These are phyloP conservation scores for Fusarium annulatum DNA, from an alignment of 2,329 filamentous ascomycete species.

Conservation along the genomic window DNA sequence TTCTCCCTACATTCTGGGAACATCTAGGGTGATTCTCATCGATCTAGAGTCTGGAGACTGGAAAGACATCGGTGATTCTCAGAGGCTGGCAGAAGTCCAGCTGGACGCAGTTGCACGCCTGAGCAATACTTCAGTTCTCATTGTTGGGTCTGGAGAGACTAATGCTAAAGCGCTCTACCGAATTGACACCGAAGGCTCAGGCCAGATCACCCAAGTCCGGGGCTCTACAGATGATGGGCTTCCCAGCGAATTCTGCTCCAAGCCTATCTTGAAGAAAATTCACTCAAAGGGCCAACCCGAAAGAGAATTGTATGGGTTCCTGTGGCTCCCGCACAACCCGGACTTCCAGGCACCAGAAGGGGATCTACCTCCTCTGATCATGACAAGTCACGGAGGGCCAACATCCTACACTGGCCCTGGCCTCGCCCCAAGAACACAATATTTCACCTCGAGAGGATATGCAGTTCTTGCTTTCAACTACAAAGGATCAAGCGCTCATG, in stretches of 20 bases:
- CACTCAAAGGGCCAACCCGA: slow-evolving; percentile 43
- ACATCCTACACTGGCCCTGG: slow-evolving; percentile 57
- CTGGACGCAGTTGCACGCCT: slow-evolving; percentile 51
- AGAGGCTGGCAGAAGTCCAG: slow-evolving; percentile 48
- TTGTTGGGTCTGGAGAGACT: slow-evolving; percentile 51
- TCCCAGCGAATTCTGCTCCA: slow-evolving; percentile 49
- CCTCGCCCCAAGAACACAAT: slow-evolving; percentile 59
- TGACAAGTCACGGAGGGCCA: slow-evolving; percentile 64
- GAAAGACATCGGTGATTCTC: slow-evolving; percentile 46
- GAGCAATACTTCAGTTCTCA: slow-evolving; percentile 51
- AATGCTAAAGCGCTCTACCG: slow-evolving; percentile 51
- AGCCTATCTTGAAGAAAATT: slow-evolving; percentile 49
- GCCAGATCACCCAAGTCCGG: slow-evolving; percentile 46
- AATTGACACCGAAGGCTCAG: slow-evolving; percentile 45
- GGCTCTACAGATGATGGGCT: slow-evolving; percentile 50
- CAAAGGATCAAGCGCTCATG: slow-evolving; percentile 63
- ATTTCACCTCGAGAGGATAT: slow-evolving; percentile 65
- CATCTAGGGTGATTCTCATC: slow-evolving; percentile 51
- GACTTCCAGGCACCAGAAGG: slow-evolving; percentile 52
- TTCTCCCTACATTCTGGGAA: slow-evolving; percentile 47
- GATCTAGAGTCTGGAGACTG: slow-evolving; percentile 50
- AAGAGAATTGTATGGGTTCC: slow-evolving; percentile 57
- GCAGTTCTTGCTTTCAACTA: slow-evolving; percentile 64
- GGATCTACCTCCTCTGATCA: slow-evolving; percentile 60
- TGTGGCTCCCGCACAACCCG: slow-evolving; percentile 62